Percentiles rank a stretch among this genome's conserved stretches.
Evolutionary conservation across 208 protist genomes (phyloP).

Genomic region (Acanthamoeba triangularis): DNA sequence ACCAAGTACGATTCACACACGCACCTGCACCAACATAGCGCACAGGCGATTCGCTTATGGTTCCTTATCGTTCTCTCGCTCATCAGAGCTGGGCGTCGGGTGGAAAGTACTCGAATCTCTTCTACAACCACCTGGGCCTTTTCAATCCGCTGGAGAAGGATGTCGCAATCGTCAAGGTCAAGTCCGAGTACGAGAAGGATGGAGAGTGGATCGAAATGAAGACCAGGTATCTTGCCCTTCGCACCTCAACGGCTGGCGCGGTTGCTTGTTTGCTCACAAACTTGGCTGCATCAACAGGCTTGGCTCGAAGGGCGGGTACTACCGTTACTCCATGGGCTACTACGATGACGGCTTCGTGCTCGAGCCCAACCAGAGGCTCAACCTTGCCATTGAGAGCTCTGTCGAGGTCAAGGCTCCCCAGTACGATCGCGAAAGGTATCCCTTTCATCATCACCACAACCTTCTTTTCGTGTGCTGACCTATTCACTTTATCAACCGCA

Average conservation of each 20-base stretch:
- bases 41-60: background rate
- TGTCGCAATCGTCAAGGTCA: conserved; percentile 47
- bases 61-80: background rate
- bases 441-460: background rate
- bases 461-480: background rate
- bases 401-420: background rate
- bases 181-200: conserved; percentile 33
- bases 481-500: background rate
- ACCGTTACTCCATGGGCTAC: background rate
- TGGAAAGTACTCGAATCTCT: background rate
- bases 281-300: background rate
- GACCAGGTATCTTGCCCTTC: background rate
- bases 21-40: too few relatives aligned
- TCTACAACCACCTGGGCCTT: conserved; percentile 44
- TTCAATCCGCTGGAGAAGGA: conserved; percentile 54
- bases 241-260: too few relatives aligned
- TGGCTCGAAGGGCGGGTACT: conserved; percentile 11
- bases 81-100: conserved; percentile 2
- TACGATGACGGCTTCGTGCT: background rate
- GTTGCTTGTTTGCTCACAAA: background rate
- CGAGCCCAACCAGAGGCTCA: conserved; percentile 26
- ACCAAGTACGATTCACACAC: background rate
- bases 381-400: conserved; percentile 28
- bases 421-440: background rate
- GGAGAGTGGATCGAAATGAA: conserved; percentile 32